These are phyloP conservation scores for Pleurotus pulmonarius DNA, from an alignment of 768 basidiomycete genomes.

Conservation along the genomic window DNA sequence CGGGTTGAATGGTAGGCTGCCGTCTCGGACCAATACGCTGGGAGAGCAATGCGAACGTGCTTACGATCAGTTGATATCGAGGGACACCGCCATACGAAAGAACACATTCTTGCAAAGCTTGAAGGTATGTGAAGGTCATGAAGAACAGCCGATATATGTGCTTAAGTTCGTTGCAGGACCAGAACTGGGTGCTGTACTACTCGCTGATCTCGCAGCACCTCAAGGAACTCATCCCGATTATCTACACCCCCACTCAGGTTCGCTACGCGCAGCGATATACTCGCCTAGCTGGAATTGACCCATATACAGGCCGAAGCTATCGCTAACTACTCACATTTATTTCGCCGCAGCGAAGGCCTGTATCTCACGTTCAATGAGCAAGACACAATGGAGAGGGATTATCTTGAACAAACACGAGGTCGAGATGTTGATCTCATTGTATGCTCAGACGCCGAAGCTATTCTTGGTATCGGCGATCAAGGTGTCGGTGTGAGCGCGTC, in stretches of 20 bases:
- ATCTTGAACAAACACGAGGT: conserved; percentile 61
- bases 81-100: conserved; percentile 41
- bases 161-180: conserved; percentile 33
- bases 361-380: conserved; percentile 61
- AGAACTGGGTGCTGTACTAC: conserved; percentile 84
- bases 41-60: conserved; percentile 77
- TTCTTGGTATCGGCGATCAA: conserved; percentile 66
- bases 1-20: conserved; percentile 51
- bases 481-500: conserved; percentile 54
- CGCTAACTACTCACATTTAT: conserved; percentile 79
- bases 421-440: conserved; percentile 74
- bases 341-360: conserved; percentile 74
- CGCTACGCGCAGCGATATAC: conserved; percentile 10
- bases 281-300: neutral
- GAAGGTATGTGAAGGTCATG: conserved; percentile 27
- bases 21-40: conserved; percentile 54
- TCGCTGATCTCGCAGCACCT: conserved; percentile 56
- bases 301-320: conserved; percentile 69
- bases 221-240: conserved; percentile 61
- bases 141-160: neutral
- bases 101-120: conserved; percentile 76
- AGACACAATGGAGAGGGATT: conserved; percentile 73
- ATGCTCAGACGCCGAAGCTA: conserved; percentile 82
- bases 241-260: conserved; percentile 83
- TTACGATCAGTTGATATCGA: conserved; percentile 52